A percentile compares a stretch with the other conserved stretches of the same genome.
phyloP scores from a whole-genome alignment of 1,284 basidiomycete species.

The Omphalotus olearius region DNA sequence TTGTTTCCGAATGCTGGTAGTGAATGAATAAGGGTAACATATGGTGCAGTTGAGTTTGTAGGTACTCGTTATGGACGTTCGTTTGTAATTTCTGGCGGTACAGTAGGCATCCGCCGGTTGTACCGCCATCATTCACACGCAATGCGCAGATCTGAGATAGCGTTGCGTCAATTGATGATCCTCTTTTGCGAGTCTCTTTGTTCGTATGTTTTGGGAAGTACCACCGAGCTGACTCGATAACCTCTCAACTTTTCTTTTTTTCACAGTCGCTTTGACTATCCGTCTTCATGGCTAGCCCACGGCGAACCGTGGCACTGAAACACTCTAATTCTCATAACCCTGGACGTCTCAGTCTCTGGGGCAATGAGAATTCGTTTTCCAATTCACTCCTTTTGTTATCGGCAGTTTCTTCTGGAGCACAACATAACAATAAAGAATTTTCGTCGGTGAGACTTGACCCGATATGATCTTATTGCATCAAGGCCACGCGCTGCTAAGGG shows the following conservation, averaged over 20 bases:
- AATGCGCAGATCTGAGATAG: constrained; percentile 20
- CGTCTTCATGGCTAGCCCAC: background rate
- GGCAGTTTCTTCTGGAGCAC: background rate
- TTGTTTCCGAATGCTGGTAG: too few relatives aligned
- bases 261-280: background rate
- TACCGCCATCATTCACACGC: too few relatives aligned
- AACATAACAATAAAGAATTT: constrained; percentile 7
- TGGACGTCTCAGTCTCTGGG: too few relatives aligned
- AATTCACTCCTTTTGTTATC: background rate
- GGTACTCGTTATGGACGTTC: constrained; percentile 12
- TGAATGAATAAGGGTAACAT: too few relatives aligned
- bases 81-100: constrained; percentile 5
- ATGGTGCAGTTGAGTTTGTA: background rate
- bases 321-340: too few relatives aligned
- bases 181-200: constrained; percentile 22
- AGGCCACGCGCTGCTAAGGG: background rate
- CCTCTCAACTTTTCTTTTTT: background rate
- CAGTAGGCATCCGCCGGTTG: too few relatives aligned
- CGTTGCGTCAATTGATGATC: constrained; percentile 13
- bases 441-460: background rate
- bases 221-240: constrained; percentile 26
- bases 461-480: constrained; percentile 9
- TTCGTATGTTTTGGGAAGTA: constrained; percentile 24
- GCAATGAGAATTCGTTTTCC: too few relatives aligned
- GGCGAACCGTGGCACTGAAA: background rate